A percentile compares a stretch with the other conserved stretches of the same genome.
Conservation (phyloP, 441 rosid species). For the Pelargonium myrrhifolium region DNA sequence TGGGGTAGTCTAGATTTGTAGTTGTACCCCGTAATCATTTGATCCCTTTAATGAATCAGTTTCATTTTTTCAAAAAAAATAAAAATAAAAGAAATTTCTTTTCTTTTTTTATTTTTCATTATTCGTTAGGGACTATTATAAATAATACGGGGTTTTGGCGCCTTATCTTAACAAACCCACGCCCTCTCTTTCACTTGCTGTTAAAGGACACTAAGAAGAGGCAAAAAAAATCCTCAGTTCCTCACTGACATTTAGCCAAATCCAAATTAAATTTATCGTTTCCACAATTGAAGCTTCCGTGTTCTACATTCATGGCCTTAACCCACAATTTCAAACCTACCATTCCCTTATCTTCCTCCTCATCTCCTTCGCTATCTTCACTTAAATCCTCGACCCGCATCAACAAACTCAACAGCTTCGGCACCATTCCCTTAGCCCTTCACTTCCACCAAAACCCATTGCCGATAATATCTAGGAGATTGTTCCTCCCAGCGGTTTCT, state of each 20-base stretch:
- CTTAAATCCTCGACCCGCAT: slow-evolving; percentile 6
- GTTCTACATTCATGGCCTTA: slow-evolving; percentile 36
- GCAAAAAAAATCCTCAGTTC: no score
- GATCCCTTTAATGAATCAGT: no score
- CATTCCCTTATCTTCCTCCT: slow-evolving; percentile 17
- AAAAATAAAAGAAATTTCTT: no score
- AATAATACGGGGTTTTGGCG: no score
- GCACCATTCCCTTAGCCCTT: slow-evolving; percentile 23
- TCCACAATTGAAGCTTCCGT: not conserved
- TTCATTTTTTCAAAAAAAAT: no score
- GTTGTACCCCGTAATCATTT: no score
- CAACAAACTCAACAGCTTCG: slow-evolving; percentile 11
- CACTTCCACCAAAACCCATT: slow-evolving; percentile 28
- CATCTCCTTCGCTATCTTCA: slow-evolving; percentile 19
- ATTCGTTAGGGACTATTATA: no score
- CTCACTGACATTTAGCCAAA: no score
- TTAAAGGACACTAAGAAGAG: fast-evolving
- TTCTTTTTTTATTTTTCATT: no score
- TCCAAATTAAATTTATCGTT: not conserved
- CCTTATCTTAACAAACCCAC: no score
- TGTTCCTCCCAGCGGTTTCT: slow-evolving; percentile 63
- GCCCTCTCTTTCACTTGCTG: not conserved
- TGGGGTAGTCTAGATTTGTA: no score
- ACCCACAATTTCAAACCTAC: slow-evolving; percentile 29
- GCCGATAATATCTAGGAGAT: slow-evolving; percentile 46